Conservation (phyloP, 2,329 filamentous ascomycete species). For the Didymella segeticola region DNA sequence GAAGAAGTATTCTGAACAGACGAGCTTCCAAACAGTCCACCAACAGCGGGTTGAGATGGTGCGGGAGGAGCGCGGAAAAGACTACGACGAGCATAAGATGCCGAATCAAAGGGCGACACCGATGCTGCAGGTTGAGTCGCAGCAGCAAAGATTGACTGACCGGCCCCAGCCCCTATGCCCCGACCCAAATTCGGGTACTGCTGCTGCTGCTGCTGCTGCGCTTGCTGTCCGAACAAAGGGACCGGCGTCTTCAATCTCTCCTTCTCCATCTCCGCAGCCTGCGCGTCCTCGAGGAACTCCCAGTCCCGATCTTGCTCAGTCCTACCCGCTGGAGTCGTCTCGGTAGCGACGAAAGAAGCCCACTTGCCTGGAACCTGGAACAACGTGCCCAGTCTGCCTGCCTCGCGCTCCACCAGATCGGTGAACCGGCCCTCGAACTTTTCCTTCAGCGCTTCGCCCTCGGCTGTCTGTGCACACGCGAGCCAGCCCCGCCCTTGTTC, state of each 20-base stretch:
- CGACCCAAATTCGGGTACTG: no score
- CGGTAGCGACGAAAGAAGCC: constrained; percentile 75
- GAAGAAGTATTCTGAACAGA: no score
- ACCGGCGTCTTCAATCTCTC: neutral
- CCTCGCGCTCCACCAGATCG: constrained; percentile 70
- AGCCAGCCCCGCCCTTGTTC: constrained; percentile 74
- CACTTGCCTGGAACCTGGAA: constrained; percentile 74
- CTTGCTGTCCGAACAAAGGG: neutral
- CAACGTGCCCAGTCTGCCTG: constrained; percentile 67
- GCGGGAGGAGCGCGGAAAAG: no score
- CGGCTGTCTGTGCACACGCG: constrained; percentile 49
- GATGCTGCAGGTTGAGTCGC: no score
- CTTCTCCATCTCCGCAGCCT: neutral
- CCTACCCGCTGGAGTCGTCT: constrained; percentile 43
- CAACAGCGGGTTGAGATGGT: no score
- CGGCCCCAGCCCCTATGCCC: no score
- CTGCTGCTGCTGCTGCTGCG: no score
- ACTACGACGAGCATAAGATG: no score
- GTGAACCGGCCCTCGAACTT: constrained; percentile 57
- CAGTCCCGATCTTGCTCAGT: constrained; percentile 21
- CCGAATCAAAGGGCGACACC: no score
- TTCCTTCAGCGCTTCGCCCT: constrained; percentile 48
- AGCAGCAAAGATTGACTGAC: no score
- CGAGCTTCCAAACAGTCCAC: no score
- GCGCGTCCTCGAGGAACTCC: constrained; percentile 36